A percentile compares a stretch with the other conserved stretches of the same genome.
Evolutionary conservation across 2,329 filamentous ascomycete genomes (phyloP).

Genomic region (Nigrograna mackinnonii): DNA sequence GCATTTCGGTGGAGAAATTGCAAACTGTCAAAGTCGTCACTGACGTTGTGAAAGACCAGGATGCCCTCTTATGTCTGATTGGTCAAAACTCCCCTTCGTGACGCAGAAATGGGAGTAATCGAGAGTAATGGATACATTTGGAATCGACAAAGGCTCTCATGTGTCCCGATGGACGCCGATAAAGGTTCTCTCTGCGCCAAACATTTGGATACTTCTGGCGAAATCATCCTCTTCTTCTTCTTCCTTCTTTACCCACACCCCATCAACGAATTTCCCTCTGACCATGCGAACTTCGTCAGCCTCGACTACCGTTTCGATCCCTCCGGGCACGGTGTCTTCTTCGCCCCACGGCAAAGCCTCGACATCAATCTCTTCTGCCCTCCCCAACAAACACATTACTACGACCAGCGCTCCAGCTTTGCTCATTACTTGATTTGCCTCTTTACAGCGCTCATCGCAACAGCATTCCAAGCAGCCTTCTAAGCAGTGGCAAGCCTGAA

Average conservation of each 20-base stretch:
- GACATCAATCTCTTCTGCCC: conserved; percentile 77
- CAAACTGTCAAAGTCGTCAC: no score
- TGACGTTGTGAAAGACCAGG: no score
- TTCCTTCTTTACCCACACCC: conserved; percentile 44
- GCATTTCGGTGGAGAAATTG: no score
- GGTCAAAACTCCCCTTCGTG: no score
- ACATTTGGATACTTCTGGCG: conserved; percentile 34
- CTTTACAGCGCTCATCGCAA: conserved; percentile 79
- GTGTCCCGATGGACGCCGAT: conserved; percentile 35
- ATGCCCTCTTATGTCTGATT: no score
- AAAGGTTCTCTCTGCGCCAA: conserved; percentile 35
- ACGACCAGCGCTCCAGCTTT: conserved; percentile 87
- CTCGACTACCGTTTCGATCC: conserved; percentile 80
- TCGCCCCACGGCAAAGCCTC: conserved; percentile 85
- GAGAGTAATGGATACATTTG: no score
- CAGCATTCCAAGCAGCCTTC: conserved; percentile 91
- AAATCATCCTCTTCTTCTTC: conserved; percentile 39
- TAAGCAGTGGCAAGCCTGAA: conserved; percentile 75
- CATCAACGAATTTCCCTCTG: conserved; percentile 44
- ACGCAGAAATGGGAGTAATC: no score
- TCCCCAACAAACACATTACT: conserved; percentile 72
- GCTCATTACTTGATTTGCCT: conserved; percentile 90
- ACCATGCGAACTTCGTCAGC: conserved; percentile 66
- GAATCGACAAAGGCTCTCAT: no score
- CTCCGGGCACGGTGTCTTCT: conserved; percentile 67